Evolutionary conservation across 805 yeast species (phyloP), one percentile per base, ranked within the genome.

Genomic region (Zygosaccharomyces gambellarensis): DNA sequence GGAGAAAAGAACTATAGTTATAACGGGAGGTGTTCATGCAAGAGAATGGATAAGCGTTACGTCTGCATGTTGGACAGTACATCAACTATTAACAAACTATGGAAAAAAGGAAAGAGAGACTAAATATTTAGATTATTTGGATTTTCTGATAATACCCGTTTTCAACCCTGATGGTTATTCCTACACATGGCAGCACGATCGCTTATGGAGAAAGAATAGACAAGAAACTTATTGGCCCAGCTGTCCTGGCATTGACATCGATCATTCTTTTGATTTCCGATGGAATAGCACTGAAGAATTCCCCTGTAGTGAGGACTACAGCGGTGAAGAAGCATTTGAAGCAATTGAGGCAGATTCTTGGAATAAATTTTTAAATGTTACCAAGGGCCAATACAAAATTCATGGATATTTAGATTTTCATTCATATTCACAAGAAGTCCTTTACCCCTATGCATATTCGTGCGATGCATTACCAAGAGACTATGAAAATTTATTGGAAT

Each of bases 131-230:
- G 71, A 81, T 41, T 69, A 80, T 40, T 65, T 87, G 50, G 92
- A 88, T 59, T 85, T 86, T 58, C 64, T 87, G 30, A 81, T 90
- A 55, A 75, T 89, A 28, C 97, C 97, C 0, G 87, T 88, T 10
- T 78, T 83, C 66, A 90, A 90, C 61, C 96, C 96, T 1, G 97
- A 90, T 68, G 97, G 97, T 0, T 90, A 90, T 64, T 87, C 74
- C 11, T 85, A 85, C 64, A 75, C 95, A 2, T 90, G 97, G 96
- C 74, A 73, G 2, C 61, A 70, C 25, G 96, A 90, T 63, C 72
- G 97, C 49, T 70, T 90, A 51, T 90, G 97, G 97, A 72, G 94
- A 41, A 90, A 90, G 61, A 90, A 88, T 67, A 75, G 96, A 52
- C 97, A 90, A 67, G 79, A 80, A 46, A 83, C 94, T 0, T 78